Conservation (phyloP, 1,284 basidiomycete genomes). For the Cystobasidium pallidum region DNA sequence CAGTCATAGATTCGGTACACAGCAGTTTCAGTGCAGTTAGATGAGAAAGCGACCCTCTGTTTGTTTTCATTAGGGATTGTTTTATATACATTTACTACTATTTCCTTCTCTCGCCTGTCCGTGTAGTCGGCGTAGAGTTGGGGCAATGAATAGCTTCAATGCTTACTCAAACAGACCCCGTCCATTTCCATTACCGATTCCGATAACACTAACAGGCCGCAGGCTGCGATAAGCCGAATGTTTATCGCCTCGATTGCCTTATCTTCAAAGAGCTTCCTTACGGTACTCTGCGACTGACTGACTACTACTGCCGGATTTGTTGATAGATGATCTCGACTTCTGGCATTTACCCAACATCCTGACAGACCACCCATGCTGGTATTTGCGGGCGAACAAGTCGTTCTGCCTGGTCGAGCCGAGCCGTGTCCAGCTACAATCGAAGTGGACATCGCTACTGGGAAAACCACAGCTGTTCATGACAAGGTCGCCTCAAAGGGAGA, state of each 20-base stretch:
- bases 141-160: background rate
- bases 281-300: too few species aligned
- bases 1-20: background rate
- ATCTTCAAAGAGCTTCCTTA: too few species aligned
- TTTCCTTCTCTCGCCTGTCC: background rate
- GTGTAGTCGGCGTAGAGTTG: background rate
- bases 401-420: slow-evolving; percentile 36
- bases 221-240: too few species aligned
- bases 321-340: background rate
- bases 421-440: slow-evolving; percentile 70
- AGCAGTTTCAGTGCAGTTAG: slow-evolving; percentile 7
- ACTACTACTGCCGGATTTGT: background rate
- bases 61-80: slow-evolving; percentile 5
- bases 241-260: too few species aligned
- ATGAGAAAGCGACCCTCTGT: background rate
- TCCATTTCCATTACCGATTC: too few species aligned
- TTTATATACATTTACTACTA: background rate
- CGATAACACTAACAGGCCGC: too few species aligned
- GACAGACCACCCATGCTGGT: slow-evolving; percentile 17
- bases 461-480: slow-evolving; percentile 64
- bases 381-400: slow-evolving; percentile 26
- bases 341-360: background rate
- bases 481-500: slow-evolving; percentile 41
- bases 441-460: slow-evolving; percentile 67
- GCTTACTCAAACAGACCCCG: too few species aligned